Base-by-base conservation (phyloP, 179 eudicot species). In the Silene noctiflora region DNA sequence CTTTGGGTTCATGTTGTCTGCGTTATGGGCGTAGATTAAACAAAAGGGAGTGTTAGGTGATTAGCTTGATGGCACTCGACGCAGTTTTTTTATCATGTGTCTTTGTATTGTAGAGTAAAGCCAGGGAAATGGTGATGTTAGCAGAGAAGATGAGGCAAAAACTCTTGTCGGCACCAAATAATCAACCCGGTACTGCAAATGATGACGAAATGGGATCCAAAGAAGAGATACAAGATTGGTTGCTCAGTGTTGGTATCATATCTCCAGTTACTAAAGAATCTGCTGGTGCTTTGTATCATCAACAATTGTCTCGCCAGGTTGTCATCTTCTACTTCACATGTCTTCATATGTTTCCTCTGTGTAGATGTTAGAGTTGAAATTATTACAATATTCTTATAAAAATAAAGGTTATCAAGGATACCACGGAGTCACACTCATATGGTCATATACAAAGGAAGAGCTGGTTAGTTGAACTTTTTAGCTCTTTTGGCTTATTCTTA, bases 191-290 rank as follows among this genome's bases (percentile, higher is more conserved):
- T 78, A 72, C 87, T 64, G 31, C 87, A 42, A 85, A 81, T 82
- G 97, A 94, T 31, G 97, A 89, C 74, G 96, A 90, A 73, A 85
- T 89, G 89, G 96, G 94, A 51, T 85, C 97, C 64, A 94, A 92
- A 85, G 98, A 93, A 83, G 98, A 94, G 81, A 94, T 94, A 84
- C 98, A 94, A 81, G 93, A 94, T 75, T 92, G 87, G 96, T 82
- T 94, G 81, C 81, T 94, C 77, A 94, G 98, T 79, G 92, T 94
- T 74, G 98, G 98, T 84, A 90, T 94, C 74, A 91, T 87, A 72
- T 92, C 98, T 13, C 98, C 98, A 6, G 98, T 94, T 72, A 94
- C 98, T 66, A 94, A 94, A 78, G 96, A 92, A 82, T 89, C 98
- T 42, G 97, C 98, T 21, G 98, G 98, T 71, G 98, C 98, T 65